phyloP scores from a whole-genome alignment of 2,329 filamentous ascomycete species.

The Beauveria bassiana region DNA sequence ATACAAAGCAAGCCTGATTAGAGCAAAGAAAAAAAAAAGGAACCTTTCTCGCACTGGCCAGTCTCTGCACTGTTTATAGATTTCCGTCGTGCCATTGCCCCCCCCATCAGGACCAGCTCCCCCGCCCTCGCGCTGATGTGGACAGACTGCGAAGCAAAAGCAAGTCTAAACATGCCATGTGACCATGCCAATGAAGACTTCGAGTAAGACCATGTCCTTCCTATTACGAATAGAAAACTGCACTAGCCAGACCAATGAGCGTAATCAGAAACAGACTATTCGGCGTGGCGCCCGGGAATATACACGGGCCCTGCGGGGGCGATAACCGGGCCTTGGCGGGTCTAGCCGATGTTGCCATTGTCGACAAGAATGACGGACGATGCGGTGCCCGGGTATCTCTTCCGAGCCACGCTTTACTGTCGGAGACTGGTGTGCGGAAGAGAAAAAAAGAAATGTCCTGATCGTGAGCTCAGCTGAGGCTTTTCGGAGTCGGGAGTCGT shows the following conservation, averaged over 20 bases:
- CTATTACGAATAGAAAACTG: background rate
- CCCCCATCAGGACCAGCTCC: background rate
- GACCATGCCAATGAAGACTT: background rate
- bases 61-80: background rate
- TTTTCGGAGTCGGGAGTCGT: background rate
- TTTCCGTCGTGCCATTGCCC: background rate
- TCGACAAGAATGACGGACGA: background rate
- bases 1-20: background rate
- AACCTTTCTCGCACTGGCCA: too few relatives aligned
- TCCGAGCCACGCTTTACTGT: background rate
- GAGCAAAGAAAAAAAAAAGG: too few relatives aligned
- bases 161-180: background rate
- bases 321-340: background rate
- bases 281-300: background rate
- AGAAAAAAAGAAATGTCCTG: background rate
- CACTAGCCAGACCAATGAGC: background rate
- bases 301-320: background rate
- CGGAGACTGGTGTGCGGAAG: background rate
- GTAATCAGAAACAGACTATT: background rate
- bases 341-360: conserved; percentile 6
- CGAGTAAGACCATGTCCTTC: background rate
- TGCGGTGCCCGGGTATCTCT: background rate
- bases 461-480: background rate
- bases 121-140: too few relatives aligned
- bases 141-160: background rate